Conservation (phyloP, 768 basidiomycete genomes). For the Galerina sulciceps region DNA sequence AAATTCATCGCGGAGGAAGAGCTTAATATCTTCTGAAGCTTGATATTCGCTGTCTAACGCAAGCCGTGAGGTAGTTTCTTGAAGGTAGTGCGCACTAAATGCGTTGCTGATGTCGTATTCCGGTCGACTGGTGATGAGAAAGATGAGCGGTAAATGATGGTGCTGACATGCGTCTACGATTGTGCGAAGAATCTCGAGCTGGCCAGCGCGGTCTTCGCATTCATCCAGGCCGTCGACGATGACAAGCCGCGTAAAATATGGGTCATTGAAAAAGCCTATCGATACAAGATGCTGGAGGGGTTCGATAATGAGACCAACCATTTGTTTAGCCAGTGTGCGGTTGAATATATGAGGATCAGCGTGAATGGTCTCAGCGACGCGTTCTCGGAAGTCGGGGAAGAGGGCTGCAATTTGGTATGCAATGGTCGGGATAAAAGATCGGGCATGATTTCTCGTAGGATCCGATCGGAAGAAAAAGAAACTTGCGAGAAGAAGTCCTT, state of each 20-base stretch:
- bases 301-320: constrained; percentile 13
- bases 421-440: constrained; percentile 32
- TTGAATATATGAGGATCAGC: constrained; percentile 20
- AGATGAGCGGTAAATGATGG: not conserved
- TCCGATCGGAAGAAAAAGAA: constrained; percentile 40
- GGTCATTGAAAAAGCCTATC: constrained; percentile 19
- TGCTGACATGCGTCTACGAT: not conserved
- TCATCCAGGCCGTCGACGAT: constrained; percentile 28
- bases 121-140: constrained; percentile 14
- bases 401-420: constrained; percentile 29
- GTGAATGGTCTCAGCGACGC: constrained; percentile 13
- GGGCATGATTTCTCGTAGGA: constrained; percentile 23
- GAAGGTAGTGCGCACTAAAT: constrained; percentile 6
- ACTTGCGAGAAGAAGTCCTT: constrained; percentile 28
- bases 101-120: constrained; percentile 5
- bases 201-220: constrained; percentile 6
- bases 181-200: not conserved
- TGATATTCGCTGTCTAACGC: not conserved
- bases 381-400: not conserved
- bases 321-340: constrained; percentile 17
- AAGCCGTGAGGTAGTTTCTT: not conserved
- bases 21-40: constrained; percentile 5
- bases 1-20: constrained; percentile 1
- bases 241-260: not conserved
- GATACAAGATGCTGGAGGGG: constrained; percentile 13